phyloP scores from a whole-genome alignment of 805 yeast species.

The Saccharomyces kudriavzevii region DNA sequence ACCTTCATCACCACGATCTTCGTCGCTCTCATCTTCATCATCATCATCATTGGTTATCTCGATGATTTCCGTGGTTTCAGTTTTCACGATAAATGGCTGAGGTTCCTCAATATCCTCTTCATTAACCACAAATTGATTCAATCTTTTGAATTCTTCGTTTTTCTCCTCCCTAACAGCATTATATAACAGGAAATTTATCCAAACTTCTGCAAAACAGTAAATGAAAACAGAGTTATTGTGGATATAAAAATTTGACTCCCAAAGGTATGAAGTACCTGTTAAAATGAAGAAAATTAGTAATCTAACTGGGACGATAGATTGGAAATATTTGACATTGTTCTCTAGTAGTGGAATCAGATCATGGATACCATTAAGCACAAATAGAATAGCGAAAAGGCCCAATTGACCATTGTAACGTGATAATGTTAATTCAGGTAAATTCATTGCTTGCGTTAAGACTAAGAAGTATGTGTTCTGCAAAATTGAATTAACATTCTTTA shows the following conservation, averaged over 20 bases:
- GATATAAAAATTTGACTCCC: constrained; percentile 35
- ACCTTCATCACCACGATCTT: background rate
- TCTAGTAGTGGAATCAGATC: constrained; percentile 56
- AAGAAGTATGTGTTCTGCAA: constrained; percentile 39
- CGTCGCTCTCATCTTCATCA: background rate
- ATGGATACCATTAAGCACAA: constrained; percentile 37
- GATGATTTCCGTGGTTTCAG: background rate
- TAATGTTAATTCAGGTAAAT: constrained; percentile 32
- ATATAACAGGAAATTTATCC: constrained; percentile 59
- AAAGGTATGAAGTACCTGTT: constrained; percentile 42
- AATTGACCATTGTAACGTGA: constrained; percentile 35
- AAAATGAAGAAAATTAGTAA: constrained; percentile 41
- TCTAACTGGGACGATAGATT: constrained; percentile 52
- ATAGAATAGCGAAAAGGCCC: constrained; percentile 43
- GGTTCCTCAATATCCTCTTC: constrained; percentile 6
- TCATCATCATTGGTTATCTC: constrained; percentile 1
- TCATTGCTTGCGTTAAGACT: constrained; percentile 55
- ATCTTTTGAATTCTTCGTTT: constrained; percentile 38
- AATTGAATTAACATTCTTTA: constrained; percentile 41
- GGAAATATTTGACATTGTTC: constrained; percentile 41
- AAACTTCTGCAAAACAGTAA: constrained; percentile 55
- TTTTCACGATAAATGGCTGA: constrained; percentile 1
- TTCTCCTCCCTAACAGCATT: constrained; percentile 59
- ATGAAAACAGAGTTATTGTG: constrained; percentile 57
- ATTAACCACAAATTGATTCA: constrained; percentile 11